A percentile compares a stretch with the other conserved stretches of the same genome.
Evolutionary conservation across 192 early-diverging fungal species (phyloP).

Genomic region (Pilaira anomala): DNA sequence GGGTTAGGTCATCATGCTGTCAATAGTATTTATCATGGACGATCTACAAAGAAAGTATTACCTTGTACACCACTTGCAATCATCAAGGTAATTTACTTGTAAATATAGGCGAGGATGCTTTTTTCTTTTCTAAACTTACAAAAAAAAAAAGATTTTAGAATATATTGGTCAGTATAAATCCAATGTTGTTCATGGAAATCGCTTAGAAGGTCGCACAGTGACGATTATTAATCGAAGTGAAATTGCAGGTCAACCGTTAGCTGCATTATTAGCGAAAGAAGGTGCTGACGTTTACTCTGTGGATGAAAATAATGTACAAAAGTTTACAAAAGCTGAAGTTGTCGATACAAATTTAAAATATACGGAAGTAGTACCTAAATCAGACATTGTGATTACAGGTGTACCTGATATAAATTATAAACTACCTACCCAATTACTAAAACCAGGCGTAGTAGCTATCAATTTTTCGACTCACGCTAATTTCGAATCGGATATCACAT

Average conservation of each 20-base stretch:
- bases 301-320: constrained; percentile 84
- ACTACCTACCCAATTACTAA: constrained; percentile 75
- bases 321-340: constrained; percentile 54
- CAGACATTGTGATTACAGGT: constrained; percentile 98
- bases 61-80: constrained; percentile 96
- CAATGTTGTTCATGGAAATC: constrained; percentile 85
- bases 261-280: constrained; percentile 95
- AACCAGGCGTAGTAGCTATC: constrained; percentile 93
- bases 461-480: constrained; percentile 98
- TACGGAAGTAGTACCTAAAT: constrained; percentile 76
- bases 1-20: constrained; percentile 91
- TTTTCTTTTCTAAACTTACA: too few relatives aligned
- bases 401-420: constrained; percentile 88
- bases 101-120: too few relatives aligned
- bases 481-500: constrained; percentile 88
- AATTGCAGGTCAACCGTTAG: constrained; percentile 96
- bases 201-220: constrained; percentile 87
- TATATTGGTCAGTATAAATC: constrained; percentile 93
- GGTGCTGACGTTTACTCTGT: constrained; percentile 96
- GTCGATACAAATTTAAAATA: constrained; percentile 66
- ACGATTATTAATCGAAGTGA: constrained; percentile 95
- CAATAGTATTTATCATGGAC: constrained; percentile 86
- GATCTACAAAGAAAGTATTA: constrained; percentile 85
- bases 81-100: constrained; percentile 66
- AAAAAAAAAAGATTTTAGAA: constrained; percentile 69